phyloP scores from a whole-genome alignment of 345 rosid species.

The Eucalyptus erythrocorys region DNA sequence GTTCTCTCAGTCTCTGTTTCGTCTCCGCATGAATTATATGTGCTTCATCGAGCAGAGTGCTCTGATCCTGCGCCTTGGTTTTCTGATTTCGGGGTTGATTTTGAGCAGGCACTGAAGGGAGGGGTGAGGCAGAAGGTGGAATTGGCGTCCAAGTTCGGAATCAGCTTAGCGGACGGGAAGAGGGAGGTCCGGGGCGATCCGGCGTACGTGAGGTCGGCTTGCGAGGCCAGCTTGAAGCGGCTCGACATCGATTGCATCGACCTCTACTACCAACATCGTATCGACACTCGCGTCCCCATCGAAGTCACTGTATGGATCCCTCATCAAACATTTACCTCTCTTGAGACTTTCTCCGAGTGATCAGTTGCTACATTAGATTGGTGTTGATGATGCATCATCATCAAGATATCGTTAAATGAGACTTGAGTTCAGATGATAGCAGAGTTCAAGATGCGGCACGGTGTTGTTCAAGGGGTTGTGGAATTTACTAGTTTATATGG shows the following conservation, averaged over 20 bases:
- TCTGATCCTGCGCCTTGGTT: background rate
- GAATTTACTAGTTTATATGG: background rate
- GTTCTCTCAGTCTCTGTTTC: background rate
- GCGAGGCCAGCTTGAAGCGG: conserved; percentile 48
- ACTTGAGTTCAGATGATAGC: background rate
- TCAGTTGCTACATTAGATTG: background rate
- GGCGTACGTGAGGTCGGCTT: conserved; percentile 32
- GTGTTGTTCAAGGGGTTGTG: background rate
- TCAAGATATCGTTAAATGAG: background rate
- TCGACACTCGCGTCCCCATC: conserved; percentile 39
- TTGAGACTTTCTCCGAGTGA: background rate
- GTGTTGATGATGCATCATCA: background rate
- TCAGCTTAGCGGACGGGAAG: conserved; percentile 4
- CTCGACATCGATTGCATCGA: conserved; percentile 36
- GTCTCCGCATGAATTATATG: background rate
- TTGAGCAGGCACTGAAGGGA: conserved; percentile 34
- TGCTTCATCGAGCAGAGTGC: background rate
- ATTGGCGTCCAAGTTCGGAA: conserved; percentile 44
- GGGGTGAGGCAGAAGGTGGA: conserved; percentile 36
- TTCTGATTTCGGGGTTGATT: background rate
- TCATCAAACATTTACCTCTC: background rate
- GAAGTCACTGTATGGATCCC: conserved; percentile 33
- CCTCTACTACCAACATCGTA: conserved; percentile 51
- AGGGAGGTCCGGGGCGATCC: conserved; percentile 29
- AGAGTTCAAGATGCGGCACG: background rate